These are phyloP conservation scores for Fusarium guadeloupense DNA, from an alignment of 2,329 filamentous ascomycete genomes.

Conservation along the genomic window DNA sequence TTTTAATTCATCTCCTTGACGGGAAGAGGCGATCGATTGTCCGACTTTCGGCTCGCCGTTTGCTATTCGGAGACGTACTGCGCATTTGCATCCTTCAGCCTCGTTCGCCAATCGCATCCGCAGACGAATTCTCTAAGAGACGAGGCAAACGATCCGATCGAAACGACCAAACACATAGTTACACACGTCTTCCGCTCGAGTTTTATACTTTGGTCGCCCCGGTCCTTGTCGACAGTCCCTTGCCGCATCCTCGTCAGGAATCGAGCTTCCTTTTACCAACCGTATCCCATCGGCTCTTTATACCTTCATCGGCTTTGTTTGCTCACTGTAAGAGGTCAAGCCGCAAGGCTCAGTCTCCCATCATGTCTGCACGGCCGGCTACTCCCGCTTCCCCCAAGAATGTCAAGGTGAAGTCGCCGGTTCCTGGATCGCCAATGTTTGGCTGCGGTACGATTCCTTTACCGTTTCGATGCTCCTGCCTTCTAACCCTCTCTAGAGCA, in stretches of 20 bases:
- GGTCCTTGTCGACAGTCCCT: background rate
- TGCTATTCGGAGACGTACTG: background rate
- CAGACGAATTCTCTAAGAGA: slow-evolving; percentile 6
- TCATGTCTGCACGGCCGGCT: slow-evolving; percentile 58
- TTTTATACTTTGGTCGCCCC: background rate
- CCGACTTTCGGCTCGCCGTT: slow-evolving; percentile 24
- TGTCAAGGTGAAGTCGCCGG: slow-evolving; percentile 67
- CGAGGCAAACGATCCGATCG: background rate
- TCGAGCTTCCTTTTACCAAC: slow-evolving; percentile 7
- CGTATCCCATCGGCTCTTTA: background rate
- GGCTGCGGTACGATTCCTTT: slow-evolving; percentile 65
- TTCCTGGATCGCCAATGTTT: slow-evolving; percentile 67
- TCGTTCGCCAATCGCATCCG: slow-evolving; percentile 14
- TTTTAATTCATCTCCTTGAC: background rate
- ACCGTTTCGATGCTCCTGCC: slow-evolving; percentile 1
- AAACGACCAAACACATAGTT: background rate
- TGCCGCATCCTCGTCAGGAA: background rate
- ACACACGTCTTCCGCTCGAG: background rate
- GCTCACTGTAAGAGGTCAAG: background rate
- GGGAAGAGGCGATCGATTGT: slow-evolving; percentile 15
- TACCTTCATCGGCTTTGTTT: background rate
- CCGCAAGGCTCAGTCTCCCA: slow-evolving; percentile 12
- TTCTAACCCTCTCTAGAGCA: slow-evolving; percentile 67
- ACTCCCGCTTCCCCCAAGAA: slow-evolving; percentile 65
- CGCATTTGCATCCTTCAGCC: slow-evolving; percentile 27